Percentiles rank a stretch among this genome's conserved stretches.
phyloP scores from a whole-genome alignment of 2,329 filamentous ascomycete species.

The Lecanicillium sp. region DNA sequence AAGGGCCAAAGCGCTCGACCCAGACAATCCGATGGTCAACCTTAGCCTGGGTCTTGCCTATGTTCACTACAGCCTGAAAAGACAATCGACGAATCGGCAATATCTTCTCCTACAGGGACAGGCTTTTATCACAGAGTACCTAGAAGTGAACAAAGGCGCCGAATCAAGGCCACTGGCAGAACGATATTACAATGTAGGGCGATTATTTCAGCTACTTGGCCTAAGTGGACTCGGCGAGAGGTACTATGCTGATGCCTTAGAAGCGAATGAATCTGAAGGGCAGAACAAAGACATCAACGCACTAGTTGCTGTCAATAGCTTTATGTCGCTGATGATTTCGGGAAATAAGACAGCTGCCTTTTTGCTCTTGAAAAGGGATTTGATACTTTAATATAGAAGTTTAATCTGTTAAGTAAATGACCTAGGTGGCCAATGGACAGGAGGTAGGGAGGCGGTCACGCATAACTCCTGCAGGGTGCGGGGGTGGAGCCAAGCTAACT shows the following conservation, averaged over 20 bases:
- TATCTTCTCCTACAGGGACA: slow-evolving; percentile 81
- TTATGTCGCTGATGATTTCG: slow-evolving; percentile 21
- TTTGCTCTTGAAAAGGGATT: slow-evolving; percentile 17
- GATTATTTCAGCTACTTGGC: slow-evolving; percentile 28
- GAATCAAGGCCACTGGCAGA: slow-evolving; percentile 18
- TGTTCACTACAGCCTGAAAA: slow-evolving; percentile 80
- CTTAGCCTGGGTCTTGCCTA: slow-evolving; percentile 78
- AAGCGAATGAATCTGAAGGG: slow-evolving; percentile 5
- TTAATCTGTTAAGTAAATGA: no score
- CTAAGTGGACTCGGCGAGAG: slow-evolving; percentile 51
- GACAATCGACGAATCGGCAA: slow-evolving; percentile 83
- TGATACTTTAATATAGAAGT: slow-evolving; percentile 15
- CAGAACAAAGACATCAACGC: slow-evolving; percentile 16
- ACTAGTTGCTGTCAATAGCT: slow-evolving; percentile 23
- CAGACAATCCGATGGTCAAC: slow-evolving; percentile 68
- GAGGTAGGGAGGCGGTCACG: no score
- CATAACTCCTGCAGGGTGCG: no score
- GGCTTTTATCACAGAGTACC: slow-evolving; percentile 55
- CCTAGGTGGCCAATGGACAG: no score
- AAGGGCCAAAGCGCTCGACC: slow-evolving; percentile 65
- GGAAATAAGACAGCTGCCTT: slow-evolving; percentile 20
- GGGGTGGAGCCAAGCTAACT: no score
- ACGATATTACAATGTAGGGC: slow-evolving; percentile 29
- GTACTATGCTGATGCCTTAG: slow-evolving; percentile 49
- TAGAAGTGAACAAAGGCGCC: slow-evolving; percentile 10